Conservation (phyloP, 1,284 basidiomycete species). For the Cryptococcus hybrid region DNA sequence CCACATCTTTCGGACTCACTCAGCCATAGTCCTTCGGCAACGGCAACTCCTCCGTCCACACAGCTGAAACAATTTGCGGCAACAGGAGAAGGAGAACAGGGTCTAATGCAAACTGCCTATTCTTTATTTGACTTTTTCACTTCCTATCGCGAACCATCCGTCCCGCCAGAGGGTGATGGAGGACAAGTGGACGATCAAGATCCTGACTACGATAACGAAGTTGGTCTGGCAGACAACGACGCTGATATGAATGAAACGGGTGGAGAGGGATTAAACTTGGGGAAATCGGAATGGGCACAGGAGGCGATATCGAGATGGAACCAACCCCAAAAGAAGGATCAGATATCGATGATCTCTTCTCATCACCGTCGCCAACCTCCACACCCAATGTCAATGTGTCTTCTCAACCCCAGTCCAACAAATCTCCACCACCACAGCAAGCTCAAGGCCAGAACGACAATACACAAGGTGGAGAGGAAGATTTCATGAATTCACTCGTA, state of each 20-base stretch:
- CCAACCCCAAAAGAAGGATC: conserved; percentile 2
- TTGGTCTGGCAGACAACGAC: neutral
- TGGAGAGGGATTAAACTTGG: too few relatives aligned
- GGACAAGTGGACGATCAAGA: conserved; percentile 10
- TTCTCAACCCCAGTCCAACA: neutral
- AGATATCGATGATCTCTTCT: conserved; percentile 43
- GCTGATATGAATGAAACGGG: neutral
- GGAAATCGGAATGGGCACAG: too few relatives aligned
- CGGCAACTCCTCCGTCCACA: neutral
- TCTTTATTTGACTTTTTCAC: conserved; percentile 35
- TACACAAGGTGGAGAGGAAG: neutral
- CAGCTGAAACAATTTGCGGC: neutral
- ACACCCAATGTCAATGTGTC: neutral
- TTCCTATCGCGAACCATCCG: conserved; percentile 23
- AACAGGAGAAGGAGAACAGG: neutral
- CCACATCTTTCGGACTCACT: neutral
- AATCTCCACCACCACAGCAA: too few relatives aligned
- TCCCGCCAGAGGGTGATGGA: conserved; percentile 6
- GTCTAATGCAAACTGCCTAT: conserved; percentile 25
- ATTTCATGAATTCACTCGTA: neutral
- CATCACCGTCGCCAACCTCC: conserved; percentile 8
- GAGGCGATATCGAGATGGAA: too few relatives aligned
- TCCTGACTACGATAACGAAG: neutral
- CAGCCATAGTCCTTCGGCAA: neutral
- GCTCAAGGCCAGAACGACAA: too few relatives aligned